Conservation (phyloP, 208 protist species). For the Trypanosoma avium region DNA sequence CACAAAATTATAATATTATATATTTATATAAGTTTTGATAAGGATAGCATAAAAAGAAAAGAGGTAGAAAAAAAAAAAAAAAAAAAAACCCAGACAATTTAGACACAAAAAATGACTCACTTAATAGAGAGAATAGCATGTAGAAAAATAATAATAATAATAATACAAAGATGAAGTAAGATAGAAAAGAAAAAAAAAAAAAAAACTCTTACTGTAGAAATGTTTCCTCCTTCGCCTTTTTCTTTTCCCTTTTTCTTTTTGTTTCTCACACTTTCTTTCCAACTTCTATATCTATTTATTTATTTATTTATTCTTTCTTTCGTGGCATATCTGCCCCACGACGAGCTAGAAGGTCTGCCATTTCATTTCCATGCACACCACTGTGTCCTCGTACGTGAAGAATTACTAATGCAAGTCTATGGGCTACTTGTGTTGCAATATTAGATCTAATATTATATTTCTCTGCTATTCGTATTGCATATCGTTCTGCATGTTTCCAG, state of each 20-base stretch:
- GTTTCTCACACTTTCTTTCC: background rate
- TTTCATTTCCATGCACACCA: constrained; percentile 71
- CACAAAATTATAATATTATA: too few relatives aligned
- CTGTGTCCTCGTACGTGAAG: constrained; percentile 72
- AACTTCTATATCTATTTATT: background rate
- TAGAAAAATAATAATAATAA: too few relatives aligned
- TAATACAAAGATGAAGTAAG: too few relatives aligned
- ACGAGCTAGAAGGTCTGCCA: constrained; percentile 35
- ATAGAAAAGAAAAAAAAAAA: background rate
- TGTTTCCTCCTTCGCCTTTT: background rate
- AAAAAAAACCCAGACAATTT: too few relatives aligned
- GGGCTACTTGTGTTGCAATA: constrained; percentile 5
- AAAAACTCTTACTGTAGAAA: background rate
- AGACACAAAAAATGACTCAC: too few relatives aligned
- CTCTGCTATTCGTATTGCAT: constrained; percentile 31
- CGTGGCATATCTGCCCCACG: background rate
- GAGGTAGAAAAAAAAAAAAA: too few relatives aligned
- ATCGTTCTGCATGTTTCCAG: constrained; percentile 48
- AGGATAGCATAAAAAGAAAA: too few relatives aligned
- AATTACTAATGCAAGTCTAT: constrained; percentile 25
- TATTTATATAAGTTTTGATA: too few relatives aligned
- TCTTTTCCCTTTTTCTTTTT: background rate
- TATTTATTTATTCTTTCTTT: background rate
- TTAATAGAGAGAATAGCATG: too few relatives aligned
- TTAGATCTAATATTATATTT: constrained; percentile 3